Percentiles rank a stretch among this genome's conserved stretches.
These are phyloP conservation scores for Xanthoparmelia taractica DNA, from an alignment of 495 filamentous ascomycete genomes.

Conservation along the genomic window DNA sequence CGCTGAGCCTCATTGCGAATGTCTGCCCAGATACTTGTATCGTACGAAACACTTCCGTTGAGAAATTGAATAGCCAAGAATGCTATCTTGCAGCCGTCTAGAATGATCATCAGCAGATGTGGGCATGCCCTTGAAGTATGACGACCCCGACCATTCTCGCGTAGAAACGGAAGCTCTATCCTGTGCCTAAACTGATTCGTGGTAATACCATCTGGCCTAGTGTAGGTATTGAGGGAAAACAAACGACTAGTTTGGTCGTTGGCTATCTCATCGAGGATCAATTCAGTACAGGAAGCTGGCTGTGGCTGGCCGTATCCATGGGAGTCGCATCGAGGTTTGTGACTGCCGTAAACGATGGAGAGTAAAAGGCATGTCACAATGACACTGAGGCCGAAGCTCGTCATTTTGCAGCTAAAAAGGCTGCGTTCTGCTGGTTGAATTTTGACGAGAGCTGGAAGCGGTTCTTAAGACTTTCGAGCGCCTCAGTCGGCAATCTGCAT, in stretches of 20 bases:
- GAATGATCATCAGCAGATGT: background rate
- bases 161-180: background rate
- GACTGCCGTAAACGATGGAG: background rate
- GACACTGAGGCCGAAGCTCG: background rate
- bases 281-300: background rate
- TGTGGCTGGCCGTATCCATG: background rate
- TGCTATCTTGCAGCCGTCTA: background rate
- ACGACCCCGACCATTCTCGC: background rate
- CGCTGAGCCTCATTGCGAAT: background rate
- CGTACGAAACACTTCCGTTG: background rate
- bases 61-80: background rate
- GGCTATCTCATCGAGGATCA: background rate
- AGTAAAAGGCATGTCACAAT: background rate
- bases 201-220: background rate
- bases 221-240: background rate
- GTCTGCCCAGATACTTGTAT: background rate
- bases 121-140: too few relatives aligned
- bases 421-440: too few relatives aligned
- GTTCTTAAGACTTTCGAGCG: too few relatives aligned
- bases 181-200: background rate
- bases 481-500: too few relatives aligned
- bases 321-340: background rate
- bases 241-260: background rate
- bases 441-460: too few relatives aligned
- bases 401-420: too few relatives aligned